Base-by-base conservation (phyloP, 2,329 filamentous ascomycete species). In the Sclerotinia glacialis region DNA sequence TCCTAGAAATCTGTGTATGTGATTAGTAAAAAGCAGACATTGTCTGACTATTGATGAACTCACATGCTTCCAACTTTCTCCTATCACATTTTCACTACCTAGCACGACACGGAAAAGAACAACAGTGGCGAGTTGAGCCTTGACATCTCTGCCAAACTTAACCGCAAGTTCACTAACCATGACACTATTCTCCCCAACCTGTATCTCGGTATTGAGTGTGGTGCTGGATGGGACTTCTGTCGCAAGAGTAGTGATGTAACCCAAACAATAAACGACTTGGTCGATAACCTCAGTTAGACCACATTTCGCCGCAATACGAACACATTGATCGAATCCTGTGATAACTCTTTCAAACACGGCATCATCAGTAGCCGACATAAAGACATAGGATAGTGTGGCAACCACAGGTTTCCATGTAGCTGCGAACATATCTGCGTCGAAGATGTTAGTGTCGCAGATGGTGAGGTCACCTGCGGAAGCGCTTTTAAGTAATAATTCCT, bases 121-220 rank as follows among this genome's bases (percentile, higher is more conserved):
- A 63, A 98, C 87, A 9, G 92, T 97, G 8, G 95, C 94, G 65
- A 99, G 82, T 77, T 99, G 94, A 47, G 94, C 94, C 75, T 93
- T 89, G 78, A 96, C 94, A 77, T 99, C 92, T 71, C 94, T 85
- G 50, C 95, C 95, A 75, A 99, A 92, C 76, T 96, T 93, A 68
- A 99, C 95, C 55, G 96, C 94, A 70, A 97, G 87, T 80, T 98
- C 94, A 77, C 94, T 98, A 72, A 99, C 96, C 95, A 99, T 99
- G 66, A 99, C 92, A 74, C 89, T 95, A 78, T 91, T 93, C 71
- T 95, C 91, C 1, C 90, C 92, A 16, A 89, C 92, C 77, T 98
- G 93, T 2, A 99, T 92, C 78, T 98, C 95, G 0, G 96, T 98
- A 75, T 99, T 99, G 37, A 99, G 83, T 12, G 87, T 82, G 2